Conservation (phyloP, 2,329 filamentous ascomycete species). For the Xylaria sp. region DNA sequence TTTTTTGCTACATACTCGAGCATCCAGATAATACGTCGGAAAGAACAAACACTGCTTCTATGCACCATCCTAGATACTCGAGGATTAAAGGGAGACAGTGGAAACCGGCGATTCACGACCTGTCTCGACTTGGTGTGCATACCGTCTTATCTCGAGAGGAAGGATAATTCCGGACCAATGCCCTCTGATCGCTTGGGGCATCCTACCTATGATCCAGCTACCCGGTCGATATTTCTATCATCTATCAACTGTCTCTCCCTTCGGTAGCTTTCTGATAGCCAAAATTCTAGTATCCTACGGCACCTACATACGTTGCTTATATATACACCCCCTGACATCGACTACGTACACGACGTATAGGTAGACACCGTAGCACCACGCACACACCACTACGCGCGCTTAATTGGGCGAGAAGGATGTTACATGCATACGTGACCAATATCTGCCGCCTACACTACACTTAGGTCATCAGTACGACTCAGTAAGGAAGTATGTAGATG, state of each 20-base stretch:
- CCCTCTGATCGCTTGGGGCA: background rate
- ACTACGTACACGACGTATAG: conserved; percentile 4
- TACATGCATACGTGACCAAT: conserved; percentile 19
- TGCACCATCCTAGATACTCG: background rate
- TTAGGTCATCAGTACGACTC: too few species aligned
- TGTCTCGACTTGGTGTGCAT: background rate
- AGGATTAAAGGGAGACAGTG: background rate
- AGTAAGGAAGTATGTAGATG: conserved; percentile 3
- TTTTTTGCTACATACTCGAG: background rate
- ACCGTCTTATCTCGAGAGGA: background rate
- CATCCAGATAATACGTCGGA: background rate
- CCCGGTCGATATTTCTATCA: conserved; percentile 11
- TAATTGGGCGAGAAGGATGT: conserved; percentile 10
- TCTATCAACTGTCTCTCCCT: conserved; percentile 8
- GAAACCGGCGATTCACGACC: background rate
- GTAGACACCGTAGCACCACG: conserved; percentile 20
- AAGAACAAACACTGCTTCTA: background rate
- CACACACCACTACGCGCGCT: background rate
- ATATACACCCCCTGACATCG: conserved; percentile 8
- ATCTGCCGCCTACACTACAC: conserved; percentile 10
- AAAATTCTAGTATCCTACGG: background rate
- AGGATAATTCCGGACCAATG: background rate
- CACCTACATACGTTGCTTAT: conserved; percentile 6
- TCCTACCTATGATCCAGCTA: background rate
- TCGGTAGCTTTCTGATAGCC: background rate